Conservation (phyloP, 768 basidiomycete species). For the Macrolepiota albuminosa region DNA sequence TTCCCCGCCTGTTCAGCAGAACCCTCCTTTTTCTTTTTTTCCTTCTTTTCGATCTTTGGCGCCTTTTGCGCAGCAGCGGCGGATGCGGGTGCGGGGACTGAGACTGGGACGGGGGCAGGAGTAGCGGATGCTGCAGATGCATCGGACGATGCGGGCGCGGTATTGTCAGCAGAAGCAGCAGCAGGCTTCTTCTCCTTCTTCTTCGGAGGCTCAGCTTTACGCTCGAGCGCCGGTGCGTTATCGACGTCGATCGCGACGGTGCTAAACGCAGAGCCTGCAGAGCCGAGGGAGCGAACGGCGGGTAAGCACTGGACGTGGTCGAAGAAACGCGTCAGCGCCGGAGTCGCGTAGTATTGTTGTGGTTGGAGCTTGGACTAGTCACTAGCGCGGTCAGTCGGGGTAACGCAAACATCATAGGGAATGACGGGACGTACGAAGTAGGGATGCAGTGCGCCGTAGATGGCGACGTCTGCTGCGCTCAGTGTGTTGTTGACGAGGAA, state of each 20-base stretch:
- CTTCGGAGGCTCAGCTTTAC: constrained; percentile 68
- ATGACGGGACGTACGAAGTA: constrained; percentile 52
- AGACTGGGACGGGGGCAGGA: too few species aligned
- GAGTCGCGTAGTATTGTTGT: constrained; percentile 71
- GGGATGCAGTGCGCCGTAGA: constrained; percentile 88
- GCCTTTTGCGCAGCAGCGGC: constrained; percentile 37
- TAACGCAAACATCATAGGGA: too few species aligned
- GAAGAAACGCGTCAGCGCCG: constrained; percentile 89
- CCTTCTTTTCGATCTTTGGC: constrained; percentile 57
- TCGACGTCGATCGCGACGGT: constrained; percentile 70
- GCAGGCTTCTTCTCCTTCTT: constrained; percentile 65
- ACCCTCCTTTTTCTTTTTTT: constrained; percentile 33
- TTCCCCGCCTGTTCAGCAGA: constrained; percentile 19
- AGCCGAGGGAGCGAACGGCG: constrained; percentile 54
- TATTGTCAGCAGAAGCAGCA: constrained; percentile 23
- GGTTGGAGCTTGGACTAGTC: constrained; percentile 64
- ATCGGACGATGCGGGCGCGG: constrained; percentile 14
- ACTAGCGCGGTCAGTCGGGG: constrained; percentile 7
- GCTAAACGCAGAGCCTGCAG: constrained; percentile 40
- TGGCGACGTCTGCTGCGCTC: constrained; percentile 85
- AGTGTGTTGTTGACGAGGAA: constrained; percentile 83
- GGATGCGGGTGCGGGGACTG: too few species aligned
- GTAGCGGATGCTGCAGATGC: too few species aligned
- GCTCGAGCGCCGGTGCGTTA: constrained; percentile 67
- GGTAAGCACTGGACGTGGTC: constrained; percentile 83